A percentile compares a stretch with the other conserved stretches of the same genome.
phyloP scores from a whole-genome alignment of 148 eudicot genomes.

The Rhododendron simsii region DNA sequence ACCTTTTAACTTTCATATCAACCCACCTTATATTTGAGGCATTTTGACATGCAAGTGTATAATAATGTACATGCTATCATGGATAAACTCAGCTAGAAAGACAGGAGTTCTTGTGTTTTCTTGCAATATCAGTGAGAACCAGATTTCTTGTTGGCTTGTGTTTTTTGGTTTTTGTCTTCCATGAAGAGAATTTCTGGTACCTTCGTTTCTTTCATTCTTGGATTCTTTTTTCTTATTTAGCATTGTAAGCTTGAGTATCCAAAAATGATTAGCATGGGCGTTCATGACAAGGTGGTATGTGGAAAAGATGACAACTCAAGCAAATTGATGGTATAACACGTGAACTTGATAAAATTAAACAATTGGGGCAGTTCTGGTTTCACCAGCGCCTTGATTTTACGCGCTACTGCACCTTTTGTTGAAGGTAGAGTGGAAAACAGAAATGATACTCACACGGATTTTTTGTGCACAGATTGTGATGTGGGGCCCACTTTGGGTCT shows the following conservation, averaged over 20 bases:
- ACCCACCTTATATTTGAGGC: neutral
- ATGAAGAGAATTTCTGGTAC: neutral
- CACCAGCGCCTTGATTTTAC: too few species aligned
- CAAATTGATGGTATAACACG: neutral
- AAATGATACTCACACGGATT: too few species aligned
- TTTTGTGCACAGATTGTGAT: too few species aligned
- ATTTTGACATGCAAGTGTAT: neutral
- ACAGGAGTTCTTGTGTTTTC: neutral
- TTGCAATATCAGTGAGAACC: neutral
- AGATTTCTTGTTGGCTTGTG: neutral
- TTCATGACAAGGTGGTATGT: neutral
- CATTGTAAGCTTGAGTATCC: neutral
- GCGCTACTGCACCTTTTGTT: too few species aligned
- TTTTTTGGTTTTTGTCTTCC: neutral
- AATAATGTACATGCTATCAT: neutral
- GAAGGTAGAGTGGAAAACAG: too few species aligned
- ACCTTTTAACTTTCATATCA: neutral
- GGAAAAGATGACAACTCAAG: neutral
- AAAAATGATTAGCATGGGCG: neutral
- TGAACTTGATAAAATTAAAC: neutral
- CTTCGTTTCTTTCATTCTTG: neutral
- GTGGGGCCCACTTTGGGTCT: too few species aligned
- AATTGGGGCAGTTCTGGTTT: too few species aligned
- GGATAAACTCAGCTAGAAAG: neutral
- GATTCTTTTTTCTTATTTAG: neutral